Conservation (phyloP, 169 alveolate species). For the Plasmodium falciparum region DNA sequence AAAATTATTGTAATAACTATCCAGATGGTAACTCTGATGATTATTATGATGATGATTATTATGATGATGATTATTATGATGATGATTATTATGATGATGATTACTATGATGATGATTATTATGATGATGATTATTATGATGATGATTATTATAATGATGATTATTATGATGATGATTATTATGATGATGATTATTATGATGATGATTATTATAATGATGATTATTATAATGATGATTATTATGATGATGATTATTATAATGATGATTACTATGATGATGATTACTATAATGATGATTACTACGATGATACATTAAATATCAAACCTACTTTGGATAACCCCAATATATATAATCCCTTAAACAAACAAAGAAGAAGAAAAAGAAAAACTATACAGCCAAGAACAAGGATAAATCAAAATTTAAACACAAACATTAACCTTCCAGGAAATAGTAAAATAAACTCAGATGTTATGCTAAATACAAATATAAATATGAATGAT, state of each 20-base stretch:
- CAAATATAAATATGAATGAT: too few species aligned
- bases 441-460: too few species aligned
- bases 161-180: neutral
- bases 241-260: neutral
- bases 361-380: too few species aligned
- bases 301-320: too few species aligned
- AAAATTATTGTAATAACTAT: too few species aligned
- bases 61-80: neutral
- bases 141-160: neutral
- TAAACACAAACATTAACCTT: too few species aligned
- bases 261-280: neutral
- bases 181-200: neutral
- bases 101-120: neutral
- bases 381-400: too few species aligned
- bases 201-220: neutral
- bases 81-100: neutral
- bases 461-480: too few species aligned
- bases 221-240: neutral
- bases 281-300: neutral
- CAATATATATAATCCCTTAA: too few species aligned
- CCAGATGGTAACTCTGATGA: too few species aligned
- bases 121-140: neutral
- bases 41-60: neutral
- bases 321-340: too few species aligned
- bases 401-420: too few species aligned